phyloP scores from a whole-genome alignment of 352 stramenopile genomes.

The Globisporangium radiosum region DNA sequence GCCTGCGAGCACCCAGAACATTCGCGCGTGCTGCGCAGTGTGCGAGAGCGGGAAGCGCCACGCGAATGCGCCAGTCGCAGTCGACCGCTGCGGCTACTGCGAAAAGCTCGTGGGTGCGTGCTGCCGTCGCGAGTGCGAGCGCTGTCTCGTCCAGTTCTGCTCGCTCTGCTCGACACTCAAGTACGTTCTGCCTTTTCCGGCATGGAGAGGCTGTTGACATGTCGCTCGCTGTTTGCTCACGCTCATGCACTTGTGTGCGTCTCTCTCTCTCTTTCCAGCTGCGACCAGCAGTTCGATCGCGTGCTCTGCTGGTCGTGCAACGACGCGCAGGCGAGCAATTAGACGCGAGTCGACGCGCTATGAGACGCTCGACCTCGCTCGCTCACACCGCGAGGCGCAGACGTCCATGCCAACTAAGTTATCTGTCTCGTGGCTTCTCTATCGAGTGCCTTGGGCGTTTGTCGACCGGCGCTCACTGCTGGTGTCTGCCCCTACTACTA shows the following conservation, averaged over 20 bases:
- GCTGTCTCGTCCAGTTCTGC: conserved; percentile 54
- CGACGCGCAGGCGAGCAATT: conserved; percentile 22
- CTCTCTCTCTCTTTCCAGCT: conserved; percentile 18
- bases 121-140: conserved; percentile 52
- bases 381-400: not conserved
- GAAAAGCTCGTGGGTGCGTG: conserved; percentile 51
- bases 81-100: conserved; percentile 54
- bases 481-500: not conserved
- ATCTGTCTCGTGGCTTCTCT: conserved; percentile 6
- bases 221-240: not conserved
- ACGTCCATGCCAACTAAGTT: conserved; percentile 8
- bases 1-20: not conserved
- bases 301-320: conserved; percentile 76
- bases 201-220: not conserved
- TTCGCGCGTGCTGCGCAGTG: conserved; percentile 23
- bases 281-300: conserved; percentile 72
- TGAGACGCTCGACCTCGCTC: not conserved
- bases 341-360: not conserved
- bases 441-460: not conserved
- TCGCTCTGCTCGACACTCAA: conserved; percentile 81
- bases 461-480: not conserved
- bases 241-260: not conserved
- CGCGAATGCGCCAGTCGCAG: conserved; percentile 3
- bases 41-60: conserved; percentile 23
- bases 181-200: conserved; percentile 20